Conservation (phyloP, 192 early-diverging fungal genomes). For the Neocallimastix lanati region DNA sequence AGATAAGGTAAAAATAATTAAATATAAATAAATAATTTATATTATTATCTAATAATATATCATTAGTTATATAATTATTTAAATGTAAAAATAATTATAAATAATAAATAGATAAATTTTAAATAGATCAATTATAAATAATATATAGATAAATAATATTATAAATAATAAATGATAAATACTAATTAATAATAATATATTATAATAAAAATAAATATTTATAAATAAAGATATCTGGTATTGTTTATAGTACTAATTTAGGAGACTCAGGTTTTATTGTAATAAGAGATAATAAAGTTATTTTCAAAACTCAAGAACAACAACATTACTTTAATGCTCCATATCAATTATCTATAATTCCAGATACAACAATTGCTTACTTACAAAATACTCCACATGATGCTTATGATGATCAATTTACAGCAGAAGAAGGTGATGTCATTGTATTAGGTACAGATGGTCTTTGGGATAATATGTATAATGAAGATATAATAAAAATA, state of each 20-base stretch:
- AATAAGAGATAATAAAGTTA: slow-evolving; percentile 66
- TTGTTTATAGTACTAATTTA: slow-evolving; percentile 37
- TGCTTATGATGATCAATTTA: slow-evolving; percentile 64
- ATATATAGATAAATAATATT: too few relatives aligned
- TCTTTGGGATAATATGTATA: slow-evolving; percentile 5
- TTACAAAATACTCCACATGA: slow-evolving; percentile 46
- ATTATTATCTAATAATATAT: too few relatives aligned
- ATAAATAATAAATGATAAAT: too few relatives aligned
- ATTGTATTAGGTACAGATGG: slow-evolving; percentile 80
- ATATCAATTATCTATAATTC: slow-evolving; percentile 46
- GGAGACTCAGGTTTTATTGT: slow-evolving; percentile 87
- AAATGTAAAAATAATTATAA: too few relatives aligned
- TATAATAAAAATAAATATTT: too few relatives aligned
- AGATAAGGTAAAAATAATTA: neutral
- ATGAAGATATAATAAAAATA: neutral
- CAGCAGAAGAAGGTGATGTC: slow-evolving; percentile 80
- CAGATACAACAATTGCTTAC: neutral
- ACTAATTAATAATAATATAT: too few relatives aligned
- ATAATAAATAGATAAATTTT: too few relatives aligned
- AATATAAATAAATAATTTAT: too few relatives aligned
- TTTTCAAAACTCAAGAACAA: slow-evolving; percentile 91
- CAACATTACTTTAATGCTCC: slow-evolving; percentile 99
- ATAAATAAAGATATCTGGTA: neutral
- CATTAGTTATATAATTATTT: neutral
- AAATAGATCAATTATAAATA: too few relatives aligned